Conservation (phyloP, 495 filamentous ascomycete species). For the Talaromyces adpressus region DNA sequence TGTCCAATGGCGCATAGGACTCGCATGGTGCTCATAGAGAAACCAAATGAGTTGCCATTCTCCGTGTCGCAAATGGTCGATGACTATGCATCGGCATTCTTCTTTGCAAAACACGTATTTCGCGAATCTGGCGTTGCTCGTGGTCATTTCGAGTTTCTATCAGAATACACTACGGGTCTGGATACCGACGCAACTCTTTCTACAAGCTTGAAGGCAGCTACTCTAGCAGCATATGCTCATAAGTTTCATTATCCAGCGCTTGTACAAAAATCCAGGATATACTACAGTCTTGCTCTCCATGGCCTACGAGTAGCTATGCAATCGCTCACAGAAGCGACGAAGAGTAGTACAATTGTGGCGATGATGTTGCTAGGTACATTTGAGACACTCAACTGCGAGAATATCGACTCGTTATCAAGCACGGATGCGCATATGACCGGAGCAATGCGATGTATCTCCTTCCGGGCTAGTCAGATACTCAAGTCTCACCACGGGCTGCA, state of each 20-base stretch:
- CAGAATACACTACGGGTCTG: background rate
- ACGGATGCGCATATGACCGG: constrained; percentile 1
- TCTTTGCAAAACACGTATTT: constrained; percentile 1
- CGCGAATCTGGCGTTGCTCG: background rate
- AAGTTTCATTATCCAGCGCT: background rate
- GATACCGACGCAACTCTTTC: background rate
- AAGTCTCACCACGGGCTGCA: background rate
- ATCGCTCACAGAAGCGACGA: background rate
- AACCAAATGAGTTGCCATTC: background rate
- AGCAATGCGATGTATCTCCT: background rate
- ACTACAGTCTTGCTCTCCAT: background rate
- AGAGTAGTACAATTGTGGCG: background rate
- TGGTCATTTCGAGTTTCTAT: constrained; percentile 1
- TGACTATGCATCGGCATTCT: background rate
- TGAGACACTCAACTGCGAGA: background rate
- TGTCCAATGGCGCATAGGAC: background rate
- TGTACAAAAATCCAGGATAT: background rate
- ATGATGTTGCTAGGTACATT: constrained; percentile 3
- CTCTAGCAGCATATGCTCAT: background rate
- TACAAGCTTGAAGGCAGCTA: background rate
- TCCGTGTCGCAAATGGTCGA: background rate
- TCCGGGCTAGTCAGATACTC: background rate
- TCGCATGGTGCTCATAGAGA: background rate
- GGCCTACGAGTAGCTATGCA: background rate
- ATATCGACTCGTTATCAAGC: background rate